Evolutionary conservation across 306 rosid genomes (phyloP).

Genomic region (Cucurbita maxima): DNA sequence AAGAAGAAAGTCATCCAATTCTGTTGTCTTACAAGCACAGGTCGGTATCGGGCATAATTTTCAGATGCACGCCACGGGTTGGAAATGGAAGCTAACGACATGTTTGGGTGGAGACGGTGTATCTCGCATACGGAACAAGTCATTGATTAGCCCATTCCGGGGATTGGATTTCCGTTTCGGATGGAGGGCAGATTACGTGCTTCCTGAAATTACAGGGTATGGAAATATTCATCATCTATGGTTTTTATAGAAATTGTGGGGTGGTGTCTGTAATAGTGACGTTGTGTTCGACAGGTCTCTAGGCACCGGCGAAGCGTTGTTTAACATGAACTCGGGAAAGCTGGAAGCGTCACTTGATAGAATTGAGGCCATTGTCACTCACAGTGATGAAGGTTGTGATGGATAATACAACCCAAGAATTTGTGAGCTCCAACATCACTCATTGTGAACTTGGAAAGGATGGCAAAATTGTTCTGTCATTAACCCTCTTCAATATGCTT

Average conservation of each 20-base stretch:
- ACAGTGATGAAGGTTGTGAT: slow-evolving; percentile 23
- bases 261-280: slow-evolving; percentile 5
- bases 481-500: no score
- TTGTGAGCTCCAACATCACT: neutral
- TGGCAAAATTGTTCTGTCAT: neutral
- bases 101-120: slow-evolving; percentile 92
- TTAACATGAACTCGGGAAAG: slow-evolving; percentile 79
- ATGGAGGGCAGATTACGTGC: slow-evolving; percentile 88
- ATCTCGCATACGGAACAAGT: slow-evolving; percentile 70
- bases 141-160: slow-evolving; percentile 59
- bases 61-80: slow-evolving; percentile 70
- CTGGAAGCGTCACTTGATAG: slow-evolving; percentile 85
- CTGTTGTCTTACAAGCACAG: slow-evolving; percentile 23
- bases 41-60: slow-evolving; percentile 86
- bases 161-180: slow-evolving; percentile 83
- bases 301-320: slow-evolving; percentile 75
- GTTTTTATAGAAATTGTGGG: neutral
- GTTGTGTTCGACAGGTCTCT: slow-evolving; percentile 37
- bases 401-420: neutral
- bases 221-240: neutral
- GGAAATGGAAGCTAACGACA: slow-evolving; percentile 95
- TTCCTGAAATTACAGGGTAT: slow-evolving; percentile 81
- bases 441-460: neutral
- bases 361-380: slow-evolving; percentile 75
- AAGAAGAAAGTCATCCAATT: neutral